Evolutionary conservation across 1,284 basidiomycete genomes (phyloP), one percentile per base, ranked within the genome.

Genomic region (Cutaneotrichosporon curvatum): DNA sequence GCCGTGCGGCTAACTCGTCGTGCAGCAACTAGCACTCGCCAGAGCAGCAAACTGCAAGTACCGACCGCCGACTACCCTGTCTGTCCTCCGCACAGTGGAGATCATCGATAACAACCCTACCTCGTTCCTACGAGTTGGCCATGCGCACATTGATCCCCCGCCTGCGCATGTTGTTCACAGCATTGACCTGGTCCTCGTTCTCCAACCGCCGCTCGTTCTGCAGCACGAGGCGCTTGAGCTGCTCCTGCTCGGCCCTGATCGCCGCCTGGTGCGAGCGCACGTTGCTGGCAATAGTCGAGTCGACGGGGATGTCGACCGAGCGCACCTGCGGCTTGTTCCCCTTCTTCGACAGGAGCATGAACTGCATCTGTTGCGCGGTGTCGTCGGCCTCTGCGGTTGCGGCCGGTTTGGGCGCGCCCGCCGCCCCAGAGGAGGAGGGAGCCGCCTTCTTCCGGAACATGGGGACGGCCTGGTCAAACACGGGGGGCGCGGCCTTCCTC

Each of bases 211-310:
- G 58, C 55, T 76, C 75, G 56, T 75, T 75, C 56, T 75, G 71
- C 36, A 77, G 60, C 0, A 73, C 92, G n/a, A 96, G 77, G 16
- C 83, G 81, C 74, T 97, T 97, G 57, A 97, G 74, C 53, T 95
- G 87, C 67, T 96, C 88, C 60, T 95, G 91, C 68, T 97, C 92
- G 9, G 87, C 87, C 70, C 84, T 87, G 70, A 91, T 88, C 63
- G 90, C 87, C 54, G 87, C 75, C 64, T 95, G 91, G 43, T 92
- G 86, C 6, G 84, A 81, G 28, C 85, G 81, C 2, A 90, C 91
- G 58, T 95, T 88, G 42, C 88, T 76, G 3, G 91, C 92, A 30
- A 97, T 77, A 2, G 87, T 77, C 15, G 91, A 89, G 61, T 82
- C 84, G 4, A 85, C 74, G 3, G 92, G 92, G 37, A 97, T 83